phyloP scores from a whole-genome alignment of 108 stramenopile species.

The Conticribra guillardii region DNA sequence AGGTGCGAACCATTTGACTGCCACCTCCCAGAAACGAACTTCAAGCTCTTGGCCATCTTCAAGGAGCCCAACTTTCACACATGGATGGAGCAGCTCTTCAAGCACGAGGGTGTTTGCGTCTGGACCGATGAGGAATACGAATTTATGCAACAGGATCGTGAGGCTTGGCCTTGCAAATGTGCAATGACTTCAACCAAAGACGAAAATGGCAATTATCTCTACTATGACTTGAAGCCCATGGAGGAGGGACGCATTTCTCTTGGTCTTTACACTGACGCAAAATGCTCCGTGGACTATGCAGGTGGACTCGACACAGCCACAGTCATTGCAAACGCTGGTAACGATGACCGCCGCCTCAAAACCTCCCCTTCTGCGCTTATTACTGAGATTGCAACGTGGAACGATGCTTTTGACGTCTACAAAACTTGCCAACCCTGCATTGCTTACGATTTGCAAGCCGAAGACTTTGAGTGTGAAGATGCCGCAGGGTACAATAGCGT shows the following conservation, averaged over 20 bases:
- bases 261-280: conserved; percentile 61
- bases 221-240: conserved; percentile 64
- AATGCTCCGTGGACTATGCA: conserved; percentile 53
- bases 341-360: conserved; percentile 24
- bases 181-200: conserved; percentile 14
- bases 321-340: conserved; percentile 28
- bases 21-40: conserved; percentile 53
- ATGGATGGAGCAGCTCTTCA: conserved; percentile 71
- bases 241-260: conserved; percentile 44
- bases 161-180: conserved; percentile 52
- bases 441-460: conserved; percentile 50
- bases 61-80: conserved; percentile 55
- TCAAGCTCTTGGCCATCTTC: conserved; percentile 57
- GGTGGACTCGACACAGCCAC: conserved; percentile 31
- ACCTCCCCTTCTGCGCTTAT: conserved; percentile 14
- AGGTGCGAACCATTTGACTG: conserved; percentile 73
- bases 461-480: conserved; percentile 50
- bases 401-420: conserved; percentile 55
- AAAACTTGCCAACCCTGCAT: conserved; percentile 65
- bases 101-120: conserved; percentile 64
- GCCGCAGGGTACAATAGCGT: conserved; percentile 53
- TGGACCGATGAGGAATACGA: conserved; percentile 63
- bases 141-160: conserved; percentile 50
- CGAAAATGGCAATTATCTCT: conserved; percentile 37
- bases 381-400: conserved; percentile 38